A percentile compares a stretch with the other conserved stretches of the same genome.
phyloP scores from a whole-genome alignment of 2,329 filamentous ascomycete species.

The Aspergillus sp. region DNA sequence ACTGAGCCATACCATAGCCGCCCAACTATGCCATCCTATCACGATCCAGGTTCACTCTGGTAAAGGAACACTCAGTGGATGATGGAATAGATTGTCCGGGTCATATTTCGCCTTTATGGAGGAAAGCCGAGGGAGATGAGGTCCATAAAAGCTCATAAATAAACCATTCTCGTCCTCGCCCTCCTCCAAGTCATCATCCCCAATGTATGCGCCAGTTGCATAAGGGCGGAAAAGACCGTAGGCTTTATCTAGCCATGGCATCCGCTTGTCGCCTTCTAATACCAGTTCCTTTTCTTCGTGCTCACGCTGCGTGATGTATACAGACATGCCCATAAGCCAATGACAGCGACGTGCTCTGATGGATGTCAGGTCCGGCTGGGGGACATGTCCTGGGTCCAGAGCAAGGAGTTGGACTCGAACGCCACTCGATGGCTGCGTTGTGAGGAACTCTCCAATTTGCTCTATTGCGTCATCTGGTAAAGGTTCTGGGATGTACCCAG shows the following conservation, averaged over 20 bases:
- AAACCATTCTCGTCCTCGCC: background rate
- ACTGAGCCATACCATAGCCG: too few relatives aligned
- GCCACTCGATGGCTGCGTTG: background rate
- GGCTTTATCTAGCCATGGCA: background rate
- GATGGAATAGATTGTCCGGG: background rate
- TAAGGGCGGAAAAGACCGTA: background rate
- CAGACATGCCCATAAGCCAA: slow-evolving; percentile 2
- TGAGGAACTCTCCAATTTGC: background rate
- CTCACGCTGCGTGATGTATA: background rate
- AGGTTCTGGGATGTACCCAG: background rate
- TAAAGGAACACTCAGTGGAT: background rate
- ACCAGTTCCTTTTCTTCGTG: background rate
- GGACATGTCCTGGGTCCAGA: background rate
- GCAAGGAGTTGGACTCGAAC: slow-evolving; percentile 1
- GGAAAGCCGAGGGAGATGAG: background rate
- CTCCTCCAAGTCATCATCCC: background rate
- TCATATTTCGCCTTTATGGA: background rate
- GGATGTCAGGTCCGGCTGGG: background rate
- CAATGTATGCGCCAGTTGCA: background rate
- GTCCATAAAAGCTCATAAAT: background rate
- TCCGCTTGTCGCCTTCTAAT: background rate
- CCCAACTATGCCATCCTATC: too few relatives aligned
- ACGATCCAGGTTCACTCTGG: slow-evolving; percentile 2
- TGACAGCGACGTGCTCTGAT: background rate
- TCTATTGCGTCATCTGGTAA: background rate